Evolutionary conservation across 768 basidiomycete species (phyloP), one percentile per base, ranked within the genome.

Genomic region (Xanthoconium stramineum): DNA sequence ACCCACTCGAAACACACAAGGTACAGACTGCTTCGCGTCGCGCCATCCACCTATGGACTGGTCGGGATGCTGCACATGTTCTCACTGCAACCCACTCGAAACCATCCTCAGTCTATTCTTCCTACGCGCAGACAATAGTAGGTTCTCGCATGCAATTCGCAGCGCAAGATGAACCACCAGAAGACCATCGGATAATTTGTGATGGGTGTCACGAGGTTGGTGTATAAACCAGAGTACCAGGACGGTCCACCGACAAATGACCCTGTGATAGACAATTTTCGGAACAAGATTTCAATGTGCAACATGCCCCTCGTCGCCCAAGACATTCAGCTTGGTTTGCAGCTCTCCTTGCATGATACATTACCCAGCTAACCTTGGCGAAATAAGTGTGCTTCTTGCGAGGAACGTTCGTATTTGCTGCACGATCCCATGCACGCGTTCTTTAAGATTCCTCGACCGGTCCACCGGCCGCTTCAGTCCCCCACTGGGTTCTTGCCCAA

Each of bases 261-360:
- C 20, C 24, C 5, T 8, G 19, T 57, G 54, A 38, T 62, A 93
- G 89, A 72, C 77, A 29, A 94, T 96, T 53, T 70, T 84, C 50
- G 94, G 95, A 6, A 74, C 81, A 45, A 79, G 94, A 42, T 98
- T 88, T 69, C 94, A 97, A 67, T 98, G 95, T 66, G 91, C 88
- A 14, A 88, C 86, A 57, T 98, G 95, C 64, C 83, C 91, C 0
- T 94, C 94, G 5, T 76, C 76, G 38, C 85, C 91, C 0, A 74
- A 73, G 19, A 69, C 83, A 11, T 94, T 83, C 69, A 95, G 81
- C 68, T 72, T 97, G 65, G 94, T 96, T 19, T 19, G 70, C 61
- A 9, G 58, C 17, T 50, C 47, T 48, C 14, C 7, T 7, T 1
- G 3, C 14, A 30, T 33, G 30, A 24, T 17, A 6, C 17, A 13